phyloP scores from a whole-genome alignment of 257 asterid genomes.

The Mentha longifolia region DNA sequence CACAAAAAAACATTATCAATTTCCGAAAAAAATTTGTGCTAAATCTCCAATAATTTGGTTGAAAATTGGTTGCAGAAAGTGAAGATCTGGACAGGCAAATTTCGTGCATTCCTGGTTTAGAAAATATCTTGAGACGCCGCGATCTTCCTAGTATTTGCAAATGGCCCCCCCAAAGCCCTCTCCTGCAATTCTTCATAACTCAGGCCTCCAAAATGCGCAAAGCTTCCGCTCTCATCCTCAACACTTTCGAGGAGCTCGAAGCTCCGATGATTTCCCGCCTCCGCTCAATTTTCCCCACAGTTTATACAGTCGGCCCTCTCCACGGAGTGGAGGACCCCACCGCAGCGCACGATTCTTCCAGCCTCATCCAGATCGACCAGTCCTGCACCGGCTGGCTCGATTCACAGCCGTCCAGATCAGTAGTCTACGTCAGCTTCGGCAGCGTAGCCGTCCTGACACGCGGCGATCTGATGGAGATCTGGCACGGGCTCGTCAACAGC shows the following conservation, averaged over 20 bases:
- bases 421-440: slow-evolving; percentile 49
- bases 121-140: slow-evolving; percentile 38
- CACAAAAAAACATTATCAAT: no score
- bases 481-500: slow-evolving; percentile 43
- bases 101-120: slow-evolving; percentile 41
- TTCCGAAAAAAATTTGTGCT: neutral
- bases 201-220: slow-evolving; percentile 39
- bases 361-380: slow-evolving; percentile 31
- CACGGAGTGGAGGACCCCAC: no score
- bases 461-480: slow-evolving; percentile 41
- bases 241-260: slow-evolving; percentile 49
- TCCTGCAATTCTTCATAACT: slow-evolving; percentile 38
- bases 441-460: slow-evolving; percentile 29
- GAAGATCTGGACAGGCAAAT: slow-evolving; percentile 41
- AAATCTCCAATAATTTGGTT: no score
- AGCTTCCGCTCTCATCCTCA: slow-evolving; percentile 50
- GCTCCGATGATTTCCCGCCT: slow-evolving; percentile 40
- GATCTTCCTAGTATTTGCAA: slow-evolving; percentile 50
- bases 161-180: slow-evolving; percentile 13
- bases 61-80: slow-evolving; percentile 27
- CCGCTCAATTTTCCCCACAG: slow-evolving; percentile 43
- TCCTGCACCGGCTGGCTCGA: slow-evolving; percentile 49
- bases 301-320: slow-evolving; percentile 49
- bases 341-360: slow-evolving; percentile 4
- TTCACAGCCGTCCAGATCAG: slow-evolving; percentile 42